These are phyloP conservation scores for Cryptococcus depauperatus DNA, from an alignment of 1,284 basidiomycete genomes.

Conservation along the genomic window DNA sequence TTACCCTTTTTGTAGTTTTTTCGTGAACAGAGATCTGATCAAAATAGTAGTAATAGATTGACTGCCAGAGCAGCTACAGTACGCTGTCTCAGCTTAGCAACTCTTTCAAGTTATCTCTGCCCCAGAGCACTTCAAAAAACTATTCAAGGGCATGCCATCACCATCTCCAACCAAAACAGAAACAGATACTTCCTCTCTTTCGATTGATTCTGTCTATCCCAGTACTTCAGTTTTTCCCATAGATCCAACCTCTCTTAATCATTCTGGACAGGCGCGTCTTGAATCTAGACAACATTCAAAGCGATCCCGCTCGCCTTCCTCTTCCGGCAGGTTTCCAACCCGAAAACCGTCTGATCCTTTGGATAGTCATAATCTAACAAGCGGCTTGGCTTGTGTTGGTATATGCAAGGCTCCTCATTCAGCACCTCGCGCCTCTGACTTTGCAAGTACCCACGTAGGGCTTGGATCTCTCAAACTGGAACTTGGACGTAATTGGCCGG, in stretches of 20 bases:
- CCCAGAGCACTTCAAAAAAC: no score
- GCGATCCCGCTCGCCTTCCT: neutral
- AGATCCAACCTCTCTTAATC: neutral
- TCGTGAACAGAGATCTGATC: no score
- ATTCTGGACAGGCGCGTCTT: neutral
- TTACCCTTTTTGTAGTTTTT: no score
- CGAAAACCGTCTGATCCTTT: neutral
- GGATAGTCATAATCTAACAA: neutral
- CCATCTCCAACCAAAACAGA: conserved; percentile 1
- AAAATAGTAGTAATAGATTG: no score
- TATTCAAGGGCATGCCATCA: neutral
- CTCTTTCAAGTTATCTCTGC: no score
- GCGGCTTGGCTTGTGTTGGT: neutral
- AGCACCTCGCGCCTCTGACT: conserved; percentile 11
- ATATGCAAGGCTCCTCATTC: conserved; percentile 1
- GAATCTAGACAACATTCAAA: neutral
- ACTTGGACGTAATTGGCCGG: conserved; percentile 13
- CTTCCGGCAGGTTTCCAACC: neutral
- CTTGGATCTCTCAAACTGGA: conserved; percentile 16
- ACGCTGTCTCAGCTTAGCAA: no score
- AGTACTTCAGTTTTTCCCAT: neutral
- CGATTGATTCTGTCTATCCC: neutral
- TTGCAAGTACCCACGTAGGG: conserved; percentile 15
- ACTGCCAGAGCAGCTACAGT: no score
- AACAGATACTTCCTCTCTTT: neutral